phyloP scores from a whole-genome alignment of 129 eudicot species.

The Pulicaria dysenterica region DNA sequence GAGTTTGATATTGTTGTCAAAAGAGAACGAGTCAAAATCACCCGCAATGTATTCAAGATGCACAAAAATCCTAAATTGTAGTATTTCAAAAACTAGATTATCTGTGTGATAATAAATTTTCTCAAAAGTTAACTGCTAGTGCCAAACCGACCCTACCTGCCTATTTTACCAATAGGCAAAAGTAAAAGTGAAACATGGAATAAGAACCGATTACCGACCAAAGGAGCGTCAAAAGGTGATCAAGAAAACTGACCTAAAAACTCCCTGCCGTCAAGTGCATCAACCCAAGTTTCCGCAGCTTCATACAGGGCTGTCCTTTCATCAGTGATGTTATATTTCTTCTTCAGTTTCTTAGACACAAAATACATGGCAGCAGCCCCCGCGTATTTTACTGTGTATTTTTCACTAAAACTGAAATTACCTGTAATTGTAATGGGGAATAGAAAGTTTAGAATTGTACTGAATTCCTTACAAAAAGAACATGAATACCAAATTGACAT shows the following conservation, averaged over 20 bases:
- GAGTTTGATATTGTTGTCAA: background rate
- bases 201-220: background rate
- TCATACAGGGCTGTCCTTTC: slow-evolving; percentile 59
- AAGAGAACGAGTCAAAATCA: background rate
- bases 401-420: slow-evolving; percentile 46
- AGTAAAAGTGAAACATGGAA: background rate
- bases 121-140: too few species aligned
- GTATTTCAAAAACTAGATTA: background rate
- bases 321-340: slow-evolving; percentile 52
- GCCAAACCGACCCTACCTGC: background rate
- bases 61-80: background rate
- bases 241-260: slow-evolving; percentile 50
- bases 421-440: slow-evolving; percentile 29
- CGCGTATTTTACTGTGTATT: slow-evolving; percentile 49
- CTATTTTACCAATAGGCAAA: background rate
- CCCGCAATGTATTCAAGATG: background rate
- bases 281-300: slow-evolving; percentile 60
- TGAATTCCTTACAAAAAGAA: background rate
- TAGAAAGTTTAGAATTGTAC: background rate
- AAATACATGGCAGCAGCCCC: slow-evolving; percentile 66
- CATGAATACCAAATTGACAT: background rate
- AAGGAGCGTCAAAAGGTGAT: background rate
- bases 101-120: background rate
- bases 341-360: slow-evolving; percentile 58
- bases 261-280: slow-evolving; percentile 57